A percentile compares a stretch with the other conserved stretches of the same genome.
Conservation (phyloP, 306 rosid species). For the Trichosanthes cucumerina region DNA sequence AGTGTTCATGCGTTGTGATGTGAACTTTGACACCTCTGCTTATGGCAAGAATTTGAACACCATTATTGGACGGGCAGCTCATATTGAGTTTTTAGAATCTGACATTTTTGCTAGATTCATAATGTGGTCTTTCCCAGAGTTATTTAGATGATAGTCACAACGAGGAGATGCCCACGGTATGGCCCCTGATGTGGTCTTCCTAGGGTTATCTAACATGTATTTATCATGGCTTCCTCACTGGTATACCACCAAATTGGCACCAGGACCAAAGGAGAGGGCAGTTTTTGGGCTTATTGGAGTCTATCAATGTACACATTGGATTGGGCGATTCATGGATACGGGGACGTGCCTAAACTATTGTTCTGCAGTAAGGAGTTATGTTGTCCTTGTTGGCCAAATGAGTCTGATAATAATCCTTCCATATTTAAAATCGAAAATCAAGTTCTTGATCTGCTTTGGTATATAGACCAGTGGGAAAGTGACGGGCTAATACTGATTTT, state of each 20-base stretch:
- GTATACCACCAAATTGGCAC: neutral
- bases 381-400: neutral
- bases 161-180: neutral
- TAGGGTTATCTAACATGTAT: neutral
- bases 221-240: neutral
- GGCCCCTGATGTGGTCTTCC: neutral
- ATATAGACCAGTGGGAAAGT: neutral
- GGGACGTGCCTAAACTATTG: neutral
- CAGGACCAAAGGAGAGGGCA: neutral
- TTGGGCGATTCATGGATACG: neutral
- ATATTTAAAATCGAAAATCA: neutral
- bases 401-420: neutral
- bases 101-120: conserved; percentile 68
- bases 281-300: neutral
- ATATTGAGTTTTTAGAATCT: conserved; percentile 79
- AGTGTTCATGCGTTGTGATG: conserved; percentile 85
- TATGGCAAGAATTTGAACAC: conserved; percentile 86
- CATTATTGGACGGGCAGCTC: conserved; percentile 84
- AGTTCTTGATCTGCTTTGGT: neutral
- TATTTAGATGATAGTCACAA: conserved; percentile 35
- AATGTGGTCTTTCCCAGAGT: conserved; percentile 88
- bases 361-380: neutral
- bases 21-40: conserved; percentile 65
- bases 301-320: neutral
- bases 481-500: neutral